Evolutionary conservation across 2,329 filamentous ascomycete genomes (phyloP).

Genomic region (Madurella mycetomatis): DNA sequence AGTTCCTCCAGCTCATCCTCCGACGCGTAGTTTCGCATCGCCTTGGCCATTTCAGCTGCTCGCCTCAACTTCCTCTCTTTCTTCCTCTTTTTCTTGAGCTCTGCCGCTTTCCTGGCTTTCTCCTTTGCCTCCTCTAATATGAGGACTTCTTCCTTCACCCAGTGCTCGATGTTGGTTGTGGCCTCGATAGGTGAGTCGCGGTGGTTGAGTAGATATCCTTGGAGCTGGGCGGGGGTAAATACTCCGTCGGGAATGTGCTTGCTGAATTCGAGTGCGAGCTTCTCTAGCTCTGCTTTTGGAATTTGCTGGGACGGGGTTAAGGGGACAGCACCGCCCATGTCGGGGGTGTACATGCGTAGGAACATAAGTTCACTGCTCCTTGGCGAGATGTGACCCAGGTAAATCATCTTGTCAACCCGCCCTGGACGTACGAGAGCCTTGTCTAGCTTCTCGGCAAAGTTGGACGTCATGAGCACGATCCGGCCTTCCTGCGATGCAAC

Average conservation of each 20-base stretch:
- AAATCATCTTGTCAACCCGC: conserved; percentile 60
- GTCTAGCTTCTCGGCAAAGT: conserved; percentile 61
- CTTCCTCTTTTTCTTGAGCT: conserved; percentile 23
- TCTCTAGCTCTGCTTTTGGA: conserved; percentile 29
- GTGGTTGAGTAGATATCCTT: conserved; percentile 45
- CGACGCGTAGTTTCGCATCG: conserved; percentile 8
- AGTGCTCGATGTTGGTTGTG: conserved; percentile 31
- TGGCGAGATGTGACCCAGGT: conserved; percentile 48
- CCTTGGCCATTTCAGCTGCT: conserved; percentile 8
- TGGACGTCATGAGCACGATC: conserved; percentile 71
- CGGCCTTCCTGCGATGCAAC: conserved; percentile 65
- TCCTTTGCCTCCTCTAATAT: conserved; percentile 26
- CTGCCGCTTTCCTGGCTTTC: conserved; percentile 18
- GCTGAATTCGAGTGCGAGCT: conserved; percentile 52
- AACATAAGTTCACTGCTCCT: conserved; percentile 44
- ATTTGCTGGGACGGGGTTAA: conserved; percentile 7
- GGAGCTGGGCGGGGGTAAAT: conserved; percentile 47
- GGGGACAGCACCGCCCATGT: conserved; percentile 21
- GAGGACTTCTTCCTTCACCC: conserved; percentile 35
- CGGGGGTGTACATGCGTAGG: conserved; percentile 41
- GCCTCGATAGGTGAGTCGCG: conserved; percentile 38
- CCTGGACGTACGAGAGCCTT: conserved; percentile 61
- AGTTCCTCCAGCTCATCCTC: conserved; percentile 13
- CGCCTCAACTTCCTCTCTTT: conserved; percentile 10
- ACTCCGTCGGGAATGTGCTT: conserved; percentile 44